Evolutionary conservation across 2,329 filamentous ascomycete species (phyloP).

Genomic region (Colletotrichum falcatum): DNA sequence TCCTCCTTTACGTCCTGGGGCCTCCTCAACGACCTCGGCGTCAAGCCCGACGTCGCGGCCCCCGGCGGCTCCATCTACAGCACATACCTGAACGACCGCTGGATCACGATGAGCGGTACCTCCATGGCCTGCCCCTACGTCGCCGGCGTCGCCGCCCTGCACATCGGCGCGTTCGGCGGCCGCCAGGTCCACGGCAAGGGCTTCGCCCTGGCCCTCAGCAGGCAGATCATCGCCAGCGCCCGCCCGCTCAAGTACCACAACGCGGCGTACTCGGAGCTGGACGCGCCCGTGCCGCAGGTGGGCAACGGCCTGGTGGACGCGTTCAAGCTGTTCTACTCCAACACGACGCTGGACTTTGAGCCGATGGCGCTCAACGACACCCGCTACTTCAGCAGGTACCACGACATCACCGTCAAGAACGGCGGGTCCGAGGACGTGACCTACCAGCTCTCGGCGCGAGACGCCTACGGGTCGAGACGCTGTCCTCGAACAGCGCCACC

Average conservation of each 20-base stretch:
- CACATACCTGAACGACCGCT: constrained; percentile 54
- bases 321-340: constrained; percentile 54
- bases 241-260: constrained; percentile 45
- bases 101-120: constrained; percentile 58
- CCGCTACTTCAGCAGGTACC: constrained; percentile 49
- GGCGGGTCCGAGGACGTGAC: constrained; percentile 49
- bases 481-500: constrained; percentile 30
- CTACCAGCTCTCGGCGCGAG: constrained; percentile 48
- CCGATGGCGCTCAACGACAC: constrained; percentile 61
- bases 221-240: constrained; percentile 51
- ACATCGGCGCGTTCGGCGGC: constrained; percentile 49
- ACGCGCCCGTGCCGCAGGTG: constrained; percentile 53
- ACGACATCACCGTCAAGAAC: constrained; percentile 51
- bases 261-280: constrained; percentile 42
- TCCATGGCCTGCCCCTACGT: constrained; percentile 62
- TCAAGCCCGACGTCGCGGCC: constrained; percentile 58
- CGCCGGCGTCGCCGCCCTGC: constrained; percentile 56
- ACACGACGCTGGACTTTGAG: constrained; percentile 51
- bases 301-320: constrained; percentile 58
- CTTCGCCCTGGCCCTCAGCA: constrained; percentile 46
- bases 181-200: constrained; percentile 48
- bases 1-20: constrained; percentile 57
- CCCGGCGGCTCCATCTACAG: constrained; percentile 57
- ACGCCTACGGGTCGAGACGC: constrained; percentile 53
- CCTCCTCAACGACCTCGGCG: constrained; percentile 55